phyloP scores from a whole-genome alignment of 225 moss, liverwort and hornwort species.

The Physcomitrellopsis africana region DNA sequence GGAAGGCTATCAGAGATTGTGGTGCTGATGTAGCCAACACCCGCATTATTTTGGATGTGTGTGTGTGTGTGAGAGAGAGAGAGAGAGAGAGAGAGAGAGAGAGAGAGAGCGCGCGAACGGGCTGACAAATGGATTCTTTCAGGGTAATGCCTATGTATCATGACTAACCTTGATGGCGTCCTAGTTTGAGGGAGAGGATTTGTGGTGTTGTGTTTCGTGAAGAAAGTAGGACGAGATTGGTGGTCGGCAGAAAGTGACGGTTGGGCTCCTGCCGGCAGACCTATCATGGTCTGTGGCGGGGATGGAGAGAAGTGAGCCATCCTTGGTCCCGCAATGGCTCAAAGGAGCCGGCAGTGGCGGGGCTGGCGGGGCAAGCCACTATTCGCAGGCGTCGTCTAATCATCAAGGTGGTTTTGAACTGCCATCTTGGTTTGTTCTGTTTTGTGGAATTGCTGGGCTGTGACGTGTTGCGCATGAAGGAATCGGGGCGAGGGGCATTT shows the following conservation, averaged over 20 bases:
- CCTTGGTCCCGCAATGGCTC: conserved; percentile 99
- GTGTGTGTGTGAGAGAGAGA: background rate
- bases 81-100: too few relatives aligned
- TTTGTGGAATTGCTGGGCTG: background rate
- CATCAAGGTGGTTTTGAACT: conserved; percentile 74
- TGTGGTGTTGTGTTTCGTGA: conserved; percentile 10
- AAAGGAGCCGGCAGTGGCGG: conserved; percentile 98
- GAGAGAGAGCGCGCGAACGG: too few relatives aligned
- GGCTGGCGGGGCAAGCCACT: conserved; percentile 95
- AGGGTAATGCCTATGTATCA: conserved; percentile 34
- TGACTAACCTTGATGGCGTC: conserved; percentile 46
- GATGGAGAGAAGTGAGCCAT: conserved; percentile 99
- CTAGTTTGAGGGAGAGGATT: conserved; percentile 26
- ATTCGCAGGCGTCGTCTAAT: conserved; percentile 77
- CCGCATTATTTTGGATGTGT: conserved; percentile 1
- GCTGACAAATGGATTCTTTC: conserved; percentile 27
- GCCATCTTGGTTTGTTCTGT: background rate
- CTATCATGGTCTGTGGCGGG: conserved; percentile 99
- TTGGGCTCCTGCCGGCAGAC: conserved; percentile 98
- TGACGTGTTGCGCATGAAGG: conserved; percentile 14
- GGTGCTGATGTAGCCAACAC: conserved; percentile 1
- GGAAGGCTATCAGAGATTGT: conserved; percentile 13
- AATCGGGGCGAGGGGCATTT: background rate
- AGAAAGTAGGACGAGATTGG: conserved; percentile 31
- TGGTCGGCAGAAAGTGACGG: conserved; percentile 65